Conservation (phyloP, 2,329 filamentous ascomycete genomes). For the Orbilia javanica region DNA sequence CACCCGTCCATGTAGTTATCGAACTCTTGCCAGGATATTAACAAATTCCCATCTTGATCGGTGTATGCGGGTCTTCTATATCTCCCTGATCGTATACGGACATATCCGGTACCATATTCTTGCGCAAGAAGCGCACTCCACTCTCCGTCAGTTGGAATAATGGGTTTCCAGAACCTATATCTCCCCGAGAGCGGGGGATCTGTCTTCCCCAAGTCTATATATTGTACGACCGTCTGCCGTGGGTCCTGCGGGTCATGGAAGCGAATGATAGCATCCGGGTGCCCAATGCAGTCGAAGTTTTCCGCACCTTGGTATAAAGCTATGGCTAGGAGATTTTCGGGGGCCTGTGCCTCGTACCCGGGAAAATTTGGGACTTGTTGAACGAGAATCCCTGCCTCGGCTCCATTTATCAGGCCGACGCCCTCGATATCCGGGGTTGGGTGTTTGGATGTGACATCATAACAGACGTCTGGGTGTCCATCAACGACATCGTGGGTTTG, state of each 20-base stretch:
- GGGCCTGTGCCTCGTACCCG: background rate
- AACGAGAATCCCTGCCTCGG: background rate
- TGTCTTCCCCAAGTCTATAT: conserved; percentile 11
- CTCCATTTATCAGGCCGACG: conserved; percentile 39
- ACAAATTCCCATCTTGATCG: background rate
- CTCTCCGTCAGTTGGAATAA: conserved; percentile 5
- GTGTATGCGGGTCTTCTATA: background rate
- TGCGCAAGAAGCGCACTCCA: conserved; percentile 1
- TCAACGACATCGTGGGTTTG: conserved; percentile 35
- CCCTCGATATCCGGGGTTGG: conserved; percentile 16
- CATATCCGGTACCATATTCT: conserved; percentile 27
- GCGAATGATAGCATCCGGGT: conserved; percentile 28
- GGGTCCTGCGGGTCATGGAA: conserved; percentile 30
- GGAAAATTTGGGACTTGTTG: background rate
- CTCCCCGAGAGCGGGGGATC: conserved; percentile 11
- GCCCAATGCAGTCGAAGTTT: conserved; percentile 29
- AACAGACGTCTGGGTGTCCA: conserved; percentile 15
- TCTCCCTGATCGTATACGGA: background rate
- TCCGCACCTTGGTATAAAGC: conserved; percentile 21
- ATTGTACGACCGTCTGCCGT: conserved; percentile 6
- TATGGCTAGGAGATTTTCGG: conserved; percentile 30
- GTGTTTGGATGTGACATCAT: background rate
- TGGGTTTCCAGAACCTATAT: conserved; percentile 48
- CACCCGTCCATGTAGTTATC: background rate
- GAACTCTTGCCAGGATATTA: conserved; percentile 2